Conservation (phyloP, 1,139 yeast genomes). For the Taphrina pruni region DNA sequence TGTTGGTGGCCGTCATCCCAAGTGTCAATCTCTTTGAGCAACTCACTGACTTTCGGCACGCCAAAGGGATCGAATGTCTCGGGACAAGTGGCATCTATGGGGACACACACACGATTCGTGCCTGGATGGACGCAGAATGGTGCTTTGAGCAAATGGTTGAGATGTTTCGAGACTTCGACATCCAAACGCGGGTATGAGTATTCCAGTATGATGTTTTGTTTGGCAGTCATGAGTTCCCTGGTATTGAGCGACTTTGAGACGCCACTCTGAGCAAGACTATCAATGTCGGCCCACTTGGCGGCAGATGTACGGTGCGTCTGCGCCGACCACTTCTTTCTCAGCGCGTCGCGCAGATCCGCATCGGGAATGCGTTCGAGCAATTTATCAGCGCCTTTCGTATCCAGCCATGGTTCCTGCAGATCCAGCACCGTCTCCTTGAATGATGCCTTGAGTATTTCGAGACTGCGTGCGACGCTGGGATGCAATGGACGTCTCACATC, state of each 20-base stretch:
- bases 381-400: constrained; percentile 60
- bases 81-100: constrained; percentile 66
- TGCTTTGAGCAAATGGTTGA: constrained; percentile 89
- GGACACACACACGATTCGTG: constrained; percentile 97
- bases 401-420: constrained; percentile 86
- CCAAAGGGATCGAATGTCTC: constrained; percentile 75
- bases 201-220: constrained; percentile 80
- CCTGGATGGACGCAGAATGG: constrained; percentile 99
- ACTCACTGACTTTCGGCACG: constrained; percentile 74
- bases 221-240: constrained; percentile 65
- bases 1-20: constrained; percentile 56
- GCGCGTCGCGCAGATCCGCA: constrained; percentile 57
- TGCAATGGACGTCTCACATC: constrained; percentile 80
- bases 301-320: constrained; percentile 58
- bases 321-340: constrained; percentile 63
- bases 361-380: constrained; percentile 70
- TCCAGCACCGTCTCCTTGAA: constrained; percentile 70
- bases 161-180: constrained; percentile 86
- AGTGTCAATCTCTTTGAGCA: constrained; percentile 63
- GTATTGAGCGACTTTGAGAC: constrained; percentile 50
- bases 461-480: constrained; percentile 79
- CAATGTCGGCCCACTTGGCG: constrained; percentile 85
- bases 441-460: constrained; percentile 66
- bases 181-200: constrained; percentile 90
- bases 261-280: constrained; percentile 61